Percentiles rank a stretch among this genome's conserved stretches.
phyloP scores from a whole-genome alignment of 305 asterid species.

The Fraxinus angustifolia region DNA sequence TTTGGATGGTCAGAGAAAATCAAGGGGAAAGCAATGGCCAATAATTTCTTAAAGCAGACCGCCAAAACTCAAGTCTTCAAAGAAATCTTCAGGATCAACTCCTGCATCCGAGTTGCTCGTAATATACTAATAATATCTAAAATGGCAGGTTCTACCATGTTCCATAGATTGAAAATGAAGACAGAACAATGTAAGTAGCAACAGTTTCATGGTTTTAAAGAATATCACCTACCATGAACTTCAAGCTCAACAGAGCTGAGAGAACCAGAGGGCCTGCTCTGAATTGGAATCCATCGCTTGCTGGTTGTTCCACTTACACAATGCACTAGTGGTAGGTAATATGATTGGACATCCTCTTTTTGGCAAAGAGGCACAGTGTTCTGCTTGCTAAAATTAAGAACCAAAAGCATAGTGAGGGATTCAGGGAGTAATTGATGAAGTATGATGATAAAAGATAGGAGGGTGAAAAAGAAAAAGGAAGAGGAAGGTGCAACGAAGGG shows the following conservation, averaged over 20 bases:
- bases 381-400: constrained; percentile 37
- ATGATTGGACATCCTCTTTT: constrained; percentile 63
- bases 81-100: neutral
- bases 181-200: neutral
- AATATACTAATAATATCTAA: neutral
- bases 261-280: constrained; percentile 49
- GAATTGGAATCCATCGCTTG: constrained; percentile 74
- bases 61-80: neutral
- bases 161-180: neutral
- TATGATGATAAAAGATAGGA: neutral
- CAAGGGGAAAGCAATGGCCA: neutral
- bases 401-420: constrained; percentile 15
- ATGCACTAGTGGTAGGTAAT: constrained; percentile 60
- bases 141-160: neutral
- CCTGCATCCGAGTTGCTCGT: neutral
- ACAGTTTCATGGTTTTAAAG: neutral
- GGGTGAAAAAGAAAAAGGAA: neutral
- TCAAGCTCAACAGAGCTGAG: constrained; percentile 48
- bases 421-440: constrained; percentile 8
- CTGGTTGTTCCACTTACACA: constrained; percentile 71
- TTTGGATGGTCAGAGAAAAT: neutral
- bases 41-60: neutral
- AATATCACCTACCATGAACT: constrained; percentile 54
- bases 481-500: neutral
- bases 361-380: constrained; percentile 54